phyloP scores from a whole-genome alignment of 306 rosid species.

The Trifolium pratense region DNA sequence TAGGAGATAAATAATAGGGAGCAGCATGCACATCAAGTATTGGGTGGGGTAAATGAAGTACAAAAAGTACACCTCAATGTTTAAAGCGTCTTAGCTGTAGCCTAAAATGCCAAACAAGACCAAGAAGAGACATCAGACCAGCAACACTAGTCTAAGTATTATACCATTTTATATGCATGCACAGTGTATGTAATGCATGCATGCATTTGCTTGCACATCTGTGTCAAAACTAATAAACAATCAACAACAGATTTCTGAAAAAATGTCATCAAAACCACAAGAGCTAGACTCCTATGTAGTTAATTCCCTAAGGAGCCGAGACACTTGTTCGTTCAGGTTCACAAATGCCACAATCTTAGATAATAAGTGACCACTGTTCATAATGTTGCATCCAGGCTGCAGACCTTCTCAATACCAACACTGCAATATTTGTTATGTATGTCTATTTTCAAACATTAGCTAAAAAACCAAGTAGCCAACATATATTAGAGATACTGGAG shows the following conservation, averaged over 20 bases:
- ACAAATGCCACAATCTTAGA: not conserved
- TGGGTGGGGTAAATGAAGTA: conserved; percentile 31
- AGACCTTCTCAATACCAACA: conserved; percentile 2
- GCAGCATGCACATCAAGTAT: conserved; percentile 30
- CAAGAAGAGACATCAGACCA: not conserved
- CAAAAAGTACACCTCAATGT: conserved; percentile 25
- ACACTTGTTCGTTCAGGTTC: not conserved
- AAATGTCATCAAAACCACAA: not conserved
- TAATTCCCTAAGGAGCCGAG: not conserved
- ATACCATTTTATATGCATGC: not conserved
- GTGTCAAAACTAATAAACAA: conserved; percentile 23
- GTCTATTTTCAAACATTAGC: not conserved
- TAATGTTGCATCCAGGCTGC: not conserved
- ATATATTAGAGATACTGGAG: not conserved
- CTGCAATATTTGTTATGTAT: not conserved
- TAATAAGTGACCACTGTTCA: conserved; percentile 22
- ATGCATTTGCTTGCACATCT: not conserved
- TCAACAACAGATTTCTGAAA: not conserved
- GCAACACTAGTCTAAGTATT: not conserved
- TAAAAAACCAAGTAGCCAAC: not conserved
- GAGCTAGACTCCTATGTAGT: not conserved
- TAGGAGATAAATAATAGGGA: not conserved
- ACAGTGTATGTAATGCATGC: not conserved
- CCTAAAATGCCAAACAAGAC: conserved; percentile 23
- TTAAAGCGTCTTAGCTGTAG: conserved; percentile 18